phyloP scores from a whole-genome alignment of 2,329 filamentous ascomycete genomes.

The Colletotrichum higginsianum region DNA sequence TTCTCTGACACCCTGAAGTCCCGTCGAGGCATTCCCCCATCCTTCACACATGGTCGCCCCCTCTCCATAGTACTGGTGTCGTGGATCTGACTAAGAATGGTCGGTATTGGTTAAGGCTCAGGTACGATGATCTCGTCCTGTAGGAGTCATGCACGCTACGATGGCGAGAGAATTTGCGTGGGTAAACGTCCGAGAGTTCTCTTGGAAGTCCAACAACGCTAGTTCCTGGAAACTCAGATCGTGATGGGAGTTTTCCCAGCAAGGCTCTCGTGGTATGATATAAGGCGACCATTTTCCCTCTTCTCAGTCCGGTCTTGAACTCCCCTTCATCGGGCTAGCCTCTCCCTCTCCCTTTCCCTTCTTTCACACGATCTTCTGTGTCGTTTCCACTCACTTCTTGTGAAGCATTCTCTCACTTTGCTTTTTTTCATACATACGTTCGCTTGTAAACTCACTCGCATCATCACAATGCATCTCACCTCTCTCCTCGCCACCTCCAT shows the following conservation, averaged over 20 bases:
- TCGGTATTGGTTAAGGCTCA: slow-evolving; percentile 15
- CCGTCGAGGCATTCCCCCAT: slow-evolving; percentile 4
- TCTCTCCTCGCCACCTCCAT: slow-evolving; percentile 40
- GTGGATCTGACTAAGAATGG: slow-evolving; percentile 11
- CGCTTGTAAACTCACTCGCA: background rate
- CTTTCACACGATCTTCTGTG: slow-evolving; percentile 3
- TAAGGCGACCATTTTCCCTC: slow-evolving; percentile 14
- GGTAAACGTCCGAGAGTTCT: slow-evolving; percentile 15
- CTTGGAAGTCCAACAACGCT: background rate
- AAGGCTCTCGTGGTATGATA: slow-evolving; percentile 15
- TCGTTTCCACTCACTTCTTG: slow-evolving; percentile 22
- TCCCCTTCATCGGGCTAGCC: slow-evolving; percentile 18
- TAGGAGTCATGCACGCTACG: slow-evolving; percentile 33
- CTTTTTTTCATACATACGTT: background rate
- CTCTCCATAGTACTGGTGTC: background rate
- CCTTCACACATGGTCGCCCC: background rate
- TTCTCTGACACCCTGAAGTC: background rate
- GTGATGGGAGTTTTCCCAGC: background rate
- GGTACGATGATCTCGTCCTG: slow-evolving; percentile 22
- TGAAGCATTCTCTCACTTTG: background rate
- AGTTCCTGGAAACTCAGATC: background rate
- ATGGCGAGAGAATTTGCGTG: background rate
- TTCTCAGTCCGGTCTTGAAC: background rate
- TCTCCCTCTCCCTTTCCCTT: slow-evolving; percentile 14
- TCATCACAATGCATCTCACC: slow-evolving; percentile 36